These are phyloP conservation scores for Salix suchowensis DNA, from an alignment of 345 rosid species.

Conservation along the genomic window DNA sequence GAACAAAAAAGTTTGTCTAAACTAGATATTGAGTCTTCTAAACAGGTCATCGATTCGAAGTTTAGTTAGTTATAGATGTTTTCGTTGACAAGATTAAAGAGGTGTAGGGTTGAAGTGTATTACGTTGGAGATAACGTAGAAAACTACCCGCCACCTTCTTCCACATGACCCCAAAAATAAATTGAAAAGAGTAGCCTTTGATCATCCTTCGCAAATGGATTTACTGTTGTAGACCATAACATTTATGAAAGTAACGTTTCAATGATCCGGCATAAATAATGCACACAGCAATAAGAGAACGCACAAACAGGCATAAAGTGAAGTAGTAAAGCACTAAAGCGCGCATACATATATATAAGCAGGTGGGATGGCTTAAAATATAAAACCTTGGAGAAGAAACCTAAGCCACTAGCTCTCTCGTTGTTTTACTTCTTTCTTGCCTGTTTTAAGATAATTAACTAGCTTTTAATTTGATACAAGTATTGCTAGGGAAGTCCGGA, in stretches of 20 bases:
- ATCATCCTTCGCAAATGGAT: constrained; percentile 7
- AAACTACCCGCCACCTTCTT: constrained; percentile 39
- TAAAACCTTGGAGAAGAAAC: background rate
- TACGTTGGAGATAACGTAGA: constrained; percentile 15
- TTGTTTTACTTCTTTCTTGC: background rate
- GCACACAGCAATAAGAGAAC: constrained; percentile 14
- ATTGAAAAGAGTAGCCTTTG: constrained; percentile 3
- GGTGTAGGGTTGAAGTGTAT: constrained; percentile 21
- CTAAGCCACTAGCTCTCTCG: background rate
- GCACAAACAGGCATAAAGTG: constrained; percentile 9
- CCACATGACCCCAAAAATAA: constrained; percentile 6
- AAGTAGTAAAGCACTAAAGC: background rate
- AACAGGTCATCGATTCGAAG: constrained; percentile 18
- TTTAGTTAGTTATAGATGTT: constrained; percentile 42
- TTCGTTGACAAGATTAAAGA: constrained; percentile 17
- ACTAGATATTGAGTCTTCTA: constrained; percentile 12
- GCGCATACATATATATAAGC: background rate
- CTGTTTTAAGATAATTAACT: background rate
- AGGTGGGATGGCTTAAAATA: background rate
- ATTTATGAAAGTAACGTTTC: constrained; percentile 30
- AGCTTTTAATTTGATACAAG: background rate
- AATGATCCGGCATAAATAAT: constrained; percentile 14
- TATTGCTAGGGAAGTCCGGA: background rate
- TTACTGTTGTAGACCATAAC: constrained; percentile 16
- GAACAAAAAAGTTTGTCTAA: constrained; percentile 20